Evolutionary conservation across 2,329 filamentous ascomycete species (phyloP).

Genomic region (Teratosphaeria gauchensis): DNA sequence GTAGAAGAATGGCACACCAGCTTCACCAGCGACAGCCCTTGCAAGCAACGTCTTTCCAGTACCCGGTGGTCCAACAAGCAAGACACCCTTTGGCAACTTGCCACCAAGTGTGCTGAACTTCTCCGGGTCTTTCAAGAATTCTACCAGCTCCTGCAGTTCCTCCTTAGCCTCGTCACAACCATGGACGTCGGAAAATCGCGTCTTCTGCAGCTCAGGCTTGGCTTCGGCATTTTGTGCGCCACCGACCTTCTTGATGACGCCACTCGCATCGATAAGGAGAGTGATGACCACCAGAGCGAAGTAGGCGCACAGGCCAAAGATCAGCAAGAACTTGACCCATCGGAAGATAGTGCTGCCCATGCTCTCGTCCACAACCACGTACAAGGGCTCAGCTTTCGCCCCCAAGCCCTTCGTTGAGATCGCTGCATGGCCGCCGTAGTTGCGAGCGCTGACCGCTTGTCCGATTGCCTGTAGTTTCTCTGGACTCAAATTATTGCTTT

Average conservation of each 20-base stretch:
- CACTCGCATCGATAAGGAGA: conserved; percentile 71
- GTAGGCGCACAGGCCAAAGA: conserved; percentile 71
- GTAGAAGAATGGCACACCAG: conserved; percentile 98
- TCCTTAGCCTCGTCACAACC: conserved; percentile 98
- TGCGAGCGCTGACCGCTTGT: conserved; percentile 68
- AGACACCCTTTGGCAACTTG: conserved; percentile 91
- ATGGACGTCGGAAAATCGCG: conserved; percentile 86
- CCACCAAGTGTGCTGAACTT: conserved; percentile 90
- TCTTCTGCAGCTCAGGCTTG: conserved; percentile 84
- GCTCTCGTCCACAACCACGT: conserved; percentile 92
- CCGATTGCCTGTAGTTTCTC: conserved; percentile 68
- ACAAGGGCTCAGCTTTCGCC: conserved; percentile 71
- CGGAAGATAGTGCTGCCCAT: conserved; percentile 70
- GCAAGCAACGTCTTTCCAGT: conserved; percentile 96
- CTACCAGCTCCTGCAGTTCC: conserved; percentile 90
- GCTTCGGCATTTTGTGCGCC: conserved; percentile 68
- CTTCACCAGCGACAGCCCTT: conserved; percentile 90
- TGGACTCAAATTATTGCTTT: conserved; percentile 39
- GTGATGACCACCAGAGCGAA: conserved; percentile 69
- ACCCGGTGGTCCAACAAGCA: conserved; percentile 89
- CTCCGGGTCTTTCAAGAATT: conserved; percentile 88
- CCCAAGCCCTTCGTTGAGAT: conserved; percentile 52
- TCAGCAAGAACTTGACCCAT: conserved; percentile 79
- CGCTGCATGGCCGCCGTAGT: conserved; percentile 57
- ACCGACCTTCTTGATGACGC: conserved; percentile 68